These are phyloP conservation scores for Backusella australiensis DNA, from an alignment of 192 early-diverging fungal genomes.

Conservation along the genomic window DNA sequence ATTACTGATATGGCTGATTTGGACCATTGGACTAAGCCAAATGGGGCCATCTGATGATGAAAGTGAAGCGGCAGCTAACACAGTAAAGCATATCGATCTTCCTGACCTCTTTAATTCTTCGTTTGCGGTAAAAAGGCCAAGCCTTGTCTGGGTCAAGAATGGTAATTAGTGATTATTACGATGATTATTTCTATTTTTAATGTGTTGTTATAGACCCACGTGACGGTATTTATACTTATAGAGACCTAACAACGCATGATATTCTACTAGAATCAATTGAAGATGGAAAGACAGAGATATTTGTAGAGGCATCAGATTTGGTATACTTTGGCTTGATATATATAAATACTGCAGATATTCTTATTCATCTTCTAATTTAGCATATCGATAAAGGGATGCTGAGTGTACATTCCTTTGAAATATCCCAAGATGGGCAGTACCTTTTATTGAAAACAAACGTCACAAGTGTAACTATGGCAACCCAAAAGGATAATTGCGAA, in stretches of 20 bases:
- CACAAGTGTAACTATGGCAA: constrained; percentile 45
- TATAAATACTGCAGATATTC: background rate
- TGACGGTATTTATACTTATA: constrained; percentile 27
- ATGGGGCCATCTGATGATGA: constrained; percentile 7
- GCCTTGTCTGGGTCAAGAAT: constrained; percentile 25
- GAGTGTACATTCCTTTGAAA: constrained; percentile 44
- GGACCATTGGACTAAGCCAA: constrained; percentile 25
- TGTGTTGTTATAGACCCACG: background rate
- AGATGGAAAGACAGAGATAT: constrained; percentile 14
- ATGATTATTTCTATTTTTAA: constrained; percentile 6
- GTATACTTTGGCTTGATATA: background rate
- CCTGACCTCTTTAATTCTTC: constrained; percentile 21
- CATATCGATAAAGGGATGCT: constrained; percentile 1
- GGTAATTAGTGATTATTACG: constrained; percentile 13
- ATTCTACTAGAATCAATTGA: constrained; percentile 18
- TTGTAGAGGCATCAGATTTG: constrained; percentile 24
- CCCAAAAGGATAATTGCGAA: background rate
- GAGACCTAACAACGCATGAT: constrained; percentile 18
- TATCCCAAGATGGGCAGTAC: constrained; percentile 81
- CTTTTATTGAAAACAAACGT: constrained; percentile 69
- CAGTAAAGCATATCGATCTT: constrained; percentile 19
- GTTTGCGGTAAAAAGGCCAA: constrained; percentile 18
- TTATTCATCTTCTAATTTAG: background rate
- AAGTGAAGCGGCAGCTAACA: background rate
- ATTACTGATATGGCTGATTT: constrained; percentile 26